Evolutionary conservation across 2,329 filamentous ascomycete genomes (phyloP).

Genomic region (Penicillium sp.): DNA sequence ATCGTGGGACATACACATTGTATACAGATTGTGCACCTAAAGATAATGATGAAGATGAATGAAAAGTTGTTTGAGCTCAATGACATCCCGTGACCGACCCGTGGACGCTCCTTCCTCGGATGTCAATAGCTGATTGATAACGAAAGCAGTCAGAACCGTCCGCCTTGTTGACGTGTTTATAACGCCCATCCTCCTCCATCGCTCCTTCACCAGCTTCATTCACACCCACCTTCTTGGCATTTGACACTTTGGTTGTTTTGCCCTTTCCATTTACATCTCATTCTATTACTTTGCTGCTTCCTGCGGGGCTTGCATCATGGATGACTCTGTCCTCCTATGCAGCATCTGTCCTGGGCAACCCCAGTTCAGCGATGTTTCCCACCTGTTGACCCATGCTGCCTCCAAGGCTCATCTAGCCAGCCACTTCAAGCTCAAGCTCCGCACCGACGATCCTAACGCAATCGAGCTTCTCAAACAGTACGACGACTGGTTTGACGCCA

Average conservation of each 20-base stretch:
- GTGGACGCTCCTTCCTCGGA: background rate
- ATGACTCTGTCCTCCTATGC: conserved; percentile 70
- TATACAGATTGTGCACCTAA: conserved; percentile 23
- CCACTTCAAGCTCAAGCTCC: conserved; percentile 77
- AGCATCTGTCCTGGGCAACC: conserved; percentile 78
- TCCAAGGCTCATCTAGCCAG: conserved; percentile 90
- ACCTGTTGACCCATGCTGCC: conserved; percentile 85
- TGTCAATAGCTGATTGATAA: background rate
- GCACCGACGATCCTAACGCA: conserved; percentile 66
- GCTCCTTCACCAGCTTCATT: conserved; percentile 23
- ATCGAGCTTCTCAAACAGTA: conserved; percentile 64
- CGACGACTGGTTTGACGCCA: conserved; percentile 72
- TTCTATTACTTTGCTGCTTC: conserved; percentile 4
- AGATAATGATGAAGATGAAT: conserved; percentile 3
- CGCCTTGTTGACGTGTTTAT: background rate
- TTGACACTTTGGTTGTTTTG: conserved; percentile 24
- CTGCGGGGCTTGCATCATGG: conserved; percentile 28
- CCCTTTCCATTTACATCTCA: conserved; percentile 23
- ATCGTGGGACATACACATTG: conserved; percentile 36
- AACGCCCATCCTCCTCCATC: conserved; percentile 5
- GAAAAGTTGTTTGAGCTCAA: background rate
- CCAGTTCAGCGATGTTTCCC: conserved; percentile 84
- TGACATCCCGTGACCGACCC: background rate
- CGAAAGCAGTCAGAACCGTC: background rate
- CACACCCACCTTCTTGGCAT: conserved; percentile 7